Conservation (phyloP, 768 basidiomycete species). For the Leccinum incarnatum region DNA sequence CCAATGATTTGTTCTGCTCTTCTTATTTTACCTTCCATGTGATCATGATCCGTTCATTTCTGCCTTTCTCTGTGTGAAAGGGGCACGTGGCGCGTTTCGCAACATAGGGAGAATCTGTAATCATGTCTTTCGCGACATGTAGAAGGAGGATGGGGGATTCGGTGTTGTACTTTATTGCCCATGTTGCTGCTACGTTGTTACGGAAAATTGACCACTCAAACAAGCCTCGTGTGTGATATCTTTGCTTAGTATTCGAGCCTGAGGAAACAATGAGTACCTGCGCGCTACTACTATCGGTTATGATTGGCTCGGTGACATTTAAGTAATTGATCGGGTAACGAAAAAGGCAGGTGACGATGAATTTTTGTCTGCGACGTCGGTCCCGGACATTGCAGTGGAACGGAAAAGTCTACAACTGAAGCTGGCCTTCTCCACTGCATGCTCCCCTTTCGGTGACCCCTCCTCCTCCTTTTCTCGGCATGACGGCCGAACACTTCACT, state of each 20-base stretch:
- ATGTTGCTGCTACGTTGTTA: neutral
- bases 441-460: constrained; percentile 7
- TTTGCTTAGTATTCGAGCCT: neutral
- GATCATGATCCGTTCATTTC: neutral
- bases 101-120: neutral
- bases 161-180: neutral
- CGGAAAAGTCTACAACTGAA: constrained; percentile 14
- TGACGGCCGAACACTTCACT: constrained; percentile 24
- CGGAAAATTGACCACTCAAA: neutral
- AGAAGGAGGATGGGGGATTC: neutral
- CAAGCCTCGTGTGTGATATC: neutral
- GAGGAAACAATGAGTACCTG: neutral
- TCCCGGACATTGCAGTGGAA: constrained; percentile 2
- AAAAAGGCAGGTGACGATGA: constrained; percentile 30
- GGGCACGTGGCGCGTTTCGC: neutral
- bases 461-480: constrained; percentile 11
- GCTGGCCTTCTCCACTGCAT: constrained; percentile 33
- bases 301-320: constrained; percentile 16
- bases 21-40: neutral
- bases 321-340: constrained; percentile 27
- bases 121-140: neutral
- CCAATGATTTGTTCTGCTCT: too few relatives aligned
- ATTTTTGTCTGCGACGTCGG: constrained; percentile 11
- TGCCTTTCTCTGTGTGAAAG: neutral
- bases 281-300: neutral